phyloP scores from a whole-genome alignment of 2,329 filamentous ascomycete species.

The Ceratocystiopsis sp. region DNA sequence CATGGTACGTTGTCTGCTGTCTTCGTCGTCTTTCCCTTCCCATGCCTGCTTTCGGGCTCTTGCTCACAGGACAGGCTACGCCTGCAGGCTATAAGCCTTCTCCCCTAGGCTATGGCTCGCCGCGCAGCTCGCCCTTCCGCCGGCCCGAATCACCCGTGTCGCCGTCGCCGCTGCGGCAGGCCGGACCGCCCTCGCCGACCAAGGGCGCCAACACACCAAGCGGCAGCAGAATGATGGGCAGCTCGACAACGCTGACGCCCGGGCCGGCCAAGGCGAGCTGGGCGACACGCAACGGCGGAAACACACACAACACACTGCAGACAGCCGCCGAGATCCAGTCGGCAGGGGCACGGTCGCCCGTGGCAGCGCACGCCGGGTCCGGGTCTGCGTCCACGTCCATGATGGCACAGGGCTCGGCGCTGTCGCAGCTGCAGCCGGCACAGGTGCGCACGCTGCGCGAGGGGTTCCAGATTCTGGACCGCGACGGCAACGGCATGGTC shows the following conservation, averaged over 20 bases:
- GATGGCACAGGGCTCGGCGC: slow-evolving; percentile 31
- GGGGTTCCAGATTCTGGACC: slow-evolving; percentile 83
- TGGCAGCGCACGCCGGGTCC: no score
- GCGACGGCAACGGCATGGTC: slow-evolving; percentile 71
- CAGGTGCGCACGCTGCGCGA: slow-evolving; percentile 81
- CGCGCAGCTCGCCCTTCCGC: slow-evolving; percentile 48
- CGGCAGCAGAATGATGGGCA: slow-evolving; percentile 14
- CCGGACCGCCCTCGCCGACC: slow-evolving; percentile 44
- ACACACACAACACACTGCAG: slow-evolving; percentile 14
- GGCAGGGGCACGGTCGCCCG: no score
- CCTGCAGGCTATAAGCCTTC: slow-evolving; percentile 50
- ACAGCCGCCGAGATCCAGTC: slow-evolving; percentile 17
- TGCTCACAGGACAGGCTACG: slow-evolving; percentile 26
- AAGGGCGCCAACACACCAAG: slow-evolving; percentile 19
- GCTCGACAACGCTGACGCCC: slow-evolving; percentile 15
- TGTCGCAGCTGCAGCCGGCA: slow-evolving; percentile 60
- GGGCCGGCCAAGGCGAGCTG: slow-evolving; percentile 21
- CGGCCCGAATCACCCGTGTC: slow-evolving; percentile 46
- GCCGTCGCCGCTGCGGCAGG: slow-evolving; percentile 46
- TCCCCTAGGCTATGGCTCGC: slow-evolving; percentile 52
- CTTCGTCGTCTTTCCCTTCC: no score
- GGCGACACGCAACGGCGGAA: slow-evolving; percentile 21
- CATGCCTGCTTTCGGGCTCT: not conserved
- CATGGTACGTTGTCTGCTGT: no score
- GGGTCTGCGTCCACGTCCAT: no score